Evolutionary conservation across 2,329 filamentous ascomycete species (phyloP).

Genomic region (Lasiodiplodia theobromae): DNA sequence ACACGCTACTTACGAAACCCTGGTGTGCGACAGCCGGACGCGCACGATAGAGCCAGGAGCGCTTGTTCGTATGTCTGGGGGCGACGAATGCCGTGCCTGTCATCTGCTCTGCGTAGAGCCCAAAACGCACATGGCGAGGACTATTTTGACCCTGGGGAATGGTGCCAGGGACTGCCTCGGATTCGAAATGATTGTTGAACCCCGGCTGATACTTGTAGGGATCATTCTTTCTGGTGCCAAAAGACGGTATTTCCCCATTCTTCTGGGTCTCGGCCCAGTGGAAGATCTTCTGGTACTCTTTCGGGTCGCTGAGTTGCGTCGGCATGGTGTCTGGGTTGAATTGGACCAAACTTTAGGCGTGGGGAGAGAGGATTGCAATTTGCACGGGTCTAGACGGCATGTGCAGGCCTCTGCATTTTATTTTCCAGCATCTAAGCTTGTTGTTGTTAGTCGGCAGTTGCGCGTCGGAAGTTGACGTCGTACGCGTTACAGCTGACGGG

Average conservation of each 20-base stretch:
- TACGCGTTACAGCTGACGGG: background rate
- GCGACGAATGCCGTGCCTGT: conserved; percentile 45
- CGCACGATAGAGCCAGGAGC: conserved; percentile 46
- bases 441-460: conserved; percentile 19
- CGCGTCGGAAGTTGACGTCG: background rate
- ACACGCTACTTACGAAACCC: conserved; percentile 44
- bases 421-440: background rate
- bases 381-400: background rate
- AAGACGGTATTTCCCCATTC: conserved; percentile 62
- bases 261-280: conserved; percentile 68
- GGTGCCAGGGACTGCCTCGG: conserved; percentile 55
- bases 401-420: background rate
- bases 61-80: conserved; percentile 46
- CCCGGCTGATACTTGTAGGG: conserved; percentile 65
- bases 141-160: conserved; percentile 57
- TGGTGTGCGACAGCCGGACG: conserved; percentile 48
- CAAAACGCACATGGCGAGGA: conserved; percentile 44
- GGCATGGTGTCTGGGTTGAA: conserved; percentile 13
- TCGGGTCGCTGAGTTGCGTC: conserved; percentile 41
- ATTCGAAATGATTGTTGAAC: conserved; percentile 60
- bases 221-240: conserved; percentile 61
- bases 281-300: conserved; percentile 48
- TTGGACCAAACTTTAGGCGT: background rate
- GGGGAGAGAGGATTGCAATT: background rate
- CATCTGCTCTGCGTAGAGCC: conserved; percentile 48